Base-by-base conservation (phyloP, 225 moss, liverwort and hornwort species). In the Sphagnum contortum region DNA sequence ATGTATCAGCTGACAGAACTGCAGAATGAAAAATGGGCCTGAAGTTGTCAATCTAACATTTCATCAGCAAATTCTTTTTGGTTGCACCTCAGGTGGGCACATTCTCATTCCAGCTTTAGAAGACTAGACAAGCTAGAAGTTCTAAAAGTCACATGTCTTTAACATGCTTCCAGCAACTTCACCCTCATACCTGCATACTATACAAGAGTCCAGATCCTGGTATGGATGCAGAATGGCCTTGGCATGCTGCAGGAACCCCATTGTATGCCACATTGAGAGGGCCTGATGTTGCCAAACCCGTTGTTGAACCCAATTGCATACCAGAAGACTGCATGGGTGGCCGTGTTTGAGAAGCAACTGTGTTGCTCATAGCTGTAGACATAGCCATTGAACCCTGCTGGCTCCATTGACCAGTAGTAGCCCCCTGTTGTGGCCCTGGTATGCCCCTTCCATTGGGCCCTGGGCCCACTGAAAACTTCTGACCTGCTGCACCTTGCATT, bases 391-490 rank as follows among this genome's bases (percentile, higher is more conserved):
- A 71, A 2, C 70, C 73, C 65, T 62, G 29, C 29, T 29, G 29
- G 29, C 29, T 29, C 29, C 29, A 29, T 29, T 29, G 80, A 13
- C 12, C 80, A 2, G 70, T 57, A 45, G 76, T 49, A 11, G 13
- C 49, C 64, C 51, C 54, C 44, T 65, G 66, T 6, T 68, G 64
- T 3, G 71, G 14, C 2, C 71, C 68, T 2, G 62, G 2, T 52
- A 71, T 54, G 57, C 57, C 68, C 61, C 73, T 76, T 48, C 80
- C 76, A 12, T 74, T 80, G 65, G 61, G 52, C 52, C 57, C 76
- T 0, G 70, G 12, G 45, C 44, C 64, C 57, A 76, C 49, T 12
- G 61, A 65, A 4, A 60, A 60, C 68, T 73, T 76, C 70, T 59
- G 76, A 58, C 29, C 29, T 29, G 29, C 29, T 29, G 29, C 29